Base-by-base conservation (phyloP, 164 flowering plant genomes). In the Sextonia rubra region DNA sequence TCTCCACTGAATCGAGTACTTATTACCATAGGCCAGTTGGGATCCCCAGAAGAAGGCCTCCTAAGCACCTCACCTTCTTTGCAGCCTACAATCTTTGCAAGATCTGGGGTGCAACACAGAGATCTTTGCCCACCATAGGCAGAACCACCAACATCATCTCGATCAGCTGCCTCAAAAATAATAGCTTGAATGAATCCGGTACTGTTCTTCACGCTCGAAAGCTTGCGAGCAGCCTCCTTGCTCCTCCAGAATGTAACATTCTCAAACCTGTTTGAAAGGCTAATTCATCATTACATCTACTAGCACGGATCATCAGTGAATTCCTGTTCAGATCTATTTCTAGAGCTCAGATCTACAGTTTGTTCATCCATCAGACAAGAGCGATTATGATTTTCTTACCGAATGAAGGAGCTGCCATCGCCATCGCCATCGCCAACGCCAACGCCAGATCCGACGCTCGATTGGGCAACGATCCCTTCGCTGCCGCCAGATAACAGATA, bases 81-180 rank as follows among this genome's bases (percentile, higher is more conserved):
- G 81, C 99, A 95, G 44, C 91, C 98, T 85, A 89, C 96, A 70
- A 91, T 77, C 81, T 95, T 95, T 27, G 99, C 94, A 68, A 95
- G 96, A 86, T 95, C 99, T 55, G 94, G 84, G 11, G 99, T 91
- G 85, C 99, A 95, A 73, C 97, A 92, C 60, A 95, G 87, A 56
- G 97, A 85, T 78, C 97, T 85, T 69, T 91, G 98, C 32, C 99
- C 98, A 69, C 97, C 97, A 83, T 95, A 95, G 44, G 96, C 94
- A 48, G 97, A 91, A 60, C 99, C 99, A 65, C 99, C 99, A 74
- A 95, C 93, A 71, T 82, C 83, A 72, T 93, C 90, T n/a, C 98
- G 89, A 79, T 95, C 97, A 76, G 92, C 87, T 2, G 93, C 96
- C 82, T 93, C 98, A 83, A 95, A 93, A 37, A 95, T 85, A 48